Percentiles rank a stretch among this genome's conserved stretches.
phyloP scores from a whole-genome alignment of 495 filamentous ascomycete species.

The Penicillium turbatum region DNA sequence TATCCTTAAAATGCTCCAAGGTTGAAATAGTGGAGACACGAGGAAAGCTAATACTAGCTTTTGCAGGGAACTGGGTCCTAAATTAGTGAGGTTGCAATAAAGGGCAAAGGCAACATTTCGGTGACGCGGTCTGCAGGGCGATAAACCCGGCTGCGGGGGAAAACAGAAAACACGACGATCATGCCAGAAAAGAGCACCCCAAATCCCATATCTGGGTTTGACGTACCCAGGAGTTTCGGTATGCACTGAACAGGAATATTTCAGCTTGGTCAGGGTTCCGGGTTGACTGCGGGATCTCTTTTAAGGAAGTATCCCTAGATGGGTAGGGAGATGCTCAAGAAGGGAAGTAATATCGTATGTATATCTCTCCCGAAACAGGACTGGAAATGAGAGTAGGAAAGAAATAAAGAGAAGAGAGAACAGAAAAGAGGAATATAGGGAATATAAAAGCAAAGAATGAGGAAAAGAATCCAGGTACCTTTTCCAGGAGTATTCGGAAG shows the following conservation, averaged over 20 bases:
- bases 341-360: no score
- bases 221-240: slow-evolving; percentile 22
- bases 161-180: slow-evolving; percentile 22
- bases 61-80: not conserved
- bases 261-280: not conserved
- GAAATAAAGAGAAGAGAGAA: slow-evolving; percentile 1
- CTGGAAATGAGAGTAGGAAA: slow-evolving; percentile 2
- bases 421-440: not conserved
- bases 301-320: slow-evolving; percentile 14
- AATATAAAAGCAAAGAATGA: not conserved
- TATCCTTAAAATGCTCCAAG: slow-evolving; percentile 1
- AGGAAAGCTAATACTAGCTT: slow-evolving; percentile 8
- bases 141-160: slow-evolving; percentile 16
- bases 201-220: slow-evolving; percentile 10
- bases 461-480: not conserved
- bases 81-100: slow-evolving; percentile 22
- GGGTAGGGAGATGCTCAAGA: slow-evolving; percentile 6
- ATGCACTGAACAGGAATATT: slow-evolving; percentile 5
- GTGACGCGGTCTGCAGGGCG: slow-evolving; percentile 36
- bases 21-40: slow-evolving; percentile 1
- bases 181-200: slow-evolving; percentile 23
- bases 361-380: no score
- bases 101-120: slow-evolving; percentile 17
- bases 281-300: slow-evolving; percentile 2
- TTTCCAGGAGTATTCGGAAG: slow-evolving; percentile 1